A percentile compares a stretch with the other conserved stretches of the same genome.
Conservation (phyloP, 495 filamentous ascomycete genomes). For the Bombardia bombarda region DNA sequence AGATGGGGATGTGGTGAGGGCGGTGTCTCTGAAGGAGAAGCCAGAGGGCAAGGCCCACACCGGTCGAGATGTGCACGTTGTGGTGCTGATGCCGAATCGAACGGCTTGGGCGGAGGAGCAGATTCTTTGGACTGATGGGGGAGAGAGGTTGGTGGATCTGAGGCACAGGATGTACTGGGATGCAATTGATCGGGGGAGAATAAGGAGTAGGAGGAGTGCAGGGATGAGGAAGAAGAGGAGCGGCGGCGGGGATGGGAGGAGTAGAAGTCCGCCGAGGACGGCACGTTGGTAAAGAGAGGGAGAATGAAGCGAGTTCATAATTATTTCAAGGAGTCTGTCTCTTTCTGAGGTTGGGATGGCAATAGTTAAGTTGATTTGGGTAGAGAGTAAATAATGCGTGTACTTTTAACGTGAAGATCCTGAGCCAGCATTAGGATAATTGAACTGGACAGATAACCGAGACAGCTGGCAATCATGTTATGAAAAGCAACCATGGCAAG, state of each 20-base stretch:
- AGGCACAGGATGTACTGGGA: conserved; percentile 3
- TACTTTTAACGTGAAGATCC: too few relatives aligned
- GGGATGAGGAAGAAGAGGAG: neutral
- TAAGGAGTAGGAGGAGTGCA: neutral
- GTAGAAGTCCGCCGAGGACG: neutral
- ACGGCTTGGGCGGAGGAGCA: conserved; percentile 7
- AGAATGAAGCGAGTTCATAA: too few relatives aligned
- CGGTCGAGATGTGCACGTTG: conserved; percentile 5
- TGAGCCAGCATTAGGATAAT: too few relatives aligned
- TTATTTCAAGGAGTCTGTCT: too few relatives aligned
- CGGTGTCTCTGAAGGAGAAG: neutral
- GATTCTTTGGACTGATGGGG: conserved; percentile 12
- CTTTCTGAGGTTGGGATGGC: too few relatives aligned
- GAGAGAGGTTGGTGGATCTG: conserved; percentile 1
- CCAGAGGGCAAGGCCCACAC: conserved; percentile 6
- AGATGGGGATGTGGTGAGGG: conserved; percentile 2
- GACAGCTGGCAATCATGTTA: too few relatives aligned
- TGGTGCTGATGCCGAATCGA: conserved; percentile 5
- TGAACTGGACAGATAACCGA: too few relatives aligned
- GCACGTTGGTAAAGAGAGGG: neutral
- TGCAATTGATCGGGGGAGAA: conserved; percentile 2
- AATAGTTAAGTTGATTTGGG: too few relatives aligned
- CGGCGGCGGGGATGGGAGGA: neutral
- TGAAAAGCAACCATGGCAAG: too few relatives aligned
- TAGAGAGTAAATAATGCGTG: too few relatives aligned